Evolutionary conservation across 163 green algal genomes (phyloP), one percentile per base, ranked within the genome.

Genomic region (Volvox carteri): DNA sequence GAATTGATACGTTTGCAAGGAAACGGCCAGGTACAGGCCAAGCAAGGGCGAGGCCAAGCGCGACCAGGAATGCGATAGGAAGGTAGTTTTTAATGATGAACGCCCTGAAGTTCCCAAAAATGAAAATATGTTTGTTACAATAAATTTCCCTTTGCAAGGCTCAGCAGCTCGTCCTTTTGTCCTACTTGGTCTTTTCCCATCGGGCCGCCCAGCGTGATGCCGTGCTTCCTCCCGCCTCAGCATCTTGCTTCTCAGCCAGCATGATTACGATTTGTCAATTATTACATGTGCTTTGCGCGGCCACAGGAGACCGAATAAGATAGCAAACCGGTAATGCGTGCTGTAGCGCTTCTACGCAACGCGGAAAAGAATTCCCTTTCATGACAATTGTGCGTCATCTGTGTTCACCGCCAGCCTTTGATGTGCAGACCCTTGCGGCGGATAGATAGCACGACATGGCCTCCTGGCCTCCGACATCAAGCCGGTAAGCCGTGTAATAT

Each of bases 51-150:
- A 70, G 19, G 2, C 44, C 73, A 12, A 91, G 76, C 5, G 86
- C 78, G 8, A 79, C 70, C 25, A 74, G 21, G 44, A 90, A 94
- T 0, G 86, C 91, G 4, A 94, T 58, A 0, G 89, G 91, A 54
- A 94, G 62, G 30, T 86, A 93, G 54, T 93, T 85, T 30, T 77
- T 84, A n/a, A 93, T 76, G 3, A 91, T 37, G 35, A 86, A 81
- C 0, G 79, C 46, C 65, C 78, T 90, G 62, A 48, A 42, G 54
- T 37, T 65, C 28, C 54, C 54, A 19, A 65, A 25, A 28, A 56
- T 30, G 68, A 3, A 37, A 50, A 84, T 37, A 78, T 58, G 56
- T 37, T 58, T 23, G 44, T 58, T 56, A 4, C 7, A 56, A 33
- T 35, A 33, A 54, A 58, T 21, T 42, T 37, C 21, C 23, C 2